Conservation (phyloP, 2,329 filamentous ascomycete species). For the Bipolaris zeicola region DNA sequence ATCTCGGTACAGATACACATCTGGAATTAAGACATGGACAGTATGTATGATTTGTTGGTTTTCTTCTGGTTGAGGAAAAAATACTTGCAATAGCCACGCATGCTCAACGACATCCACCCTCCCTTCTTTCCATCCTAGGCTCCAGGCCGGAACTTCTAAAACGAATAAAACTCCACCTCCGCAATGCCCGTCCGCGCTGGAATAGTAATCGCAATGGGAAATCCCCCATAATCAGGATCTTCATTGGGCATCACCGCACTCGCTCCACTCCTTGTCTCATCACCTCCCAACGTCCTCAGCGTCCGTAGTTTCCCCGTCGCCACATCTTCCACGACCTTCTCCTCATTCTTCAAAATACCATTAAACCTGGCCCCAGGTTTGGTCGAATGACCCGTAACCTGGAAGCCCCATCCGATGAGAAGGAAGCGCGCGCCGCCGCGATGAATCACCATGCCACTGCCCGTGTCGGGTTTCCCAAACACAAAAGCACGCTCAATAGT, state of each 20-base stretch:
- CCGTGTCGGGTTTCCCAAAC: constrained; percentile 52
- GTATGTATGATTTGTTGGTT: not conserved
- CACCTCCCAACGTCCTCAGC: constrained; percentile 50
- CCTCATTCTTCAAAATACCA: constrained; percentile 51
- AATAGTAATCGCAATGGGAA: constrained; percentile 61
- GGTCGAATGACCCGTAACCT: constrained; percentile 41
- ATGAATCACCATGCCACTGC: constrained; percentile 53
- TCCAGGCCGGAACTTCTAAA: not conserved
- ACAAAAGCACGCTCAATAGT: constrained; percentile 54
- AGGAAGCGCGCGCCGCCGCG: constrained; percentile 49
- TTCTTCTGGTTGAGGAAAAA: not conserved
- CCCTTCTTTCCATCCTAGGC: not conserved
- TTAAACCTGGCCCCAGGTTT: constrained; percentile 47
- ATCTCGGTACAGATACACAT: too few species aligned
- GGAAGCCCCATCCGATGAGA: constrained; percentile 55
- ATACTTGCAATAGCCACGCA: not conserved
- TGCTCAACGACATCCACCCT: not conserved
- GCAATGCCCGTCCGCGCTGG: constrained; percentile 54
- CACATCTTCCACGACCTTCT: constrained; percentile 48
- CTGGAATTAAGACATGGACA: too few species aligned
- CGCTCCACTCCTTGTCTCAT: constrained; percentile 56
- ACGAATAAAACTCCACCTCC: constrained; percentile 18
- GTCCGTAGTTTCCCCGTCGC: constrained; percentile 48
- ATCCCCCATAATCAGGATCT: constrained; percentile 62
- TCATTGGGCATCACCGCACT: constrained; percentile 63